Evolutionary conservation across 805 yeast genomes (phyloP).

Genomic region (Suhomyces xylopsoci): DNA sequence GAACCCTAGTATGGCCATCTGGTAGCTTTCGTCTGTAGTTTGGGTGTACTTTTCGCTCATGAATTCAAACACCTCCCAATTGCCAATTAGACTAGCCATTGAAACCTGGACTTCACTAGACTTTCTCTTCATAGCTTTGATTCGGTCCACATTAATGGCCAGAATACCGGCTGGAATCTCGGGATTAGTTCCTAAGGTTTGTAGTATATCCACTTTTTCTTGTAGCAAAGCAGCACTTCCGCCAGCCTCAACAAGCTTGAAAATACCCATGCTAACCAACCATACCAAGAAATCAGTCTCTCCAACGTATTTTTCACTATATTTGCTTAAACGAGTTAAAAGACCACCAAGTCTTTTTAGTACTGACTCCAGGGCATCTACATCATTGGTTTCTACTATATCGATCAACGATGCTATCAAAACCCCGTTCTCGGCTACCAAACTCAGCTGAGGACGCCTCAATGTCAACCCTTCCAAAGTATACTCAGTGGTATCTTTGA

Average conservation of each 20-base stretch:
- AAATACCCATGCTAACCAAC: background rate
- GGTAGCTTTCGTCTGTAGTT: background rate
- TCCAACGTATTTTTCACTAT: background rate
- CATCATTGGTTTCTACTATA: background rate
- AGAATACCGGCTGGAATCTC: background rate
- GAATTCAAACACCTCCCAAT: background rate
- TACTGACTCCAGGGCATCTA: background rate
- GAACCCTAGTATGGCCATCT: background rate
- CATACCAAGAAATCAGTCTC: background rate
- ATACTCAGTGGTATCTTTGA: conserved; percentile 14
- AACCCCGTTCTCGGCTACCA: conserved; percentile 1
- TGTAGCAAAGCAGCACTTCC: background rate
- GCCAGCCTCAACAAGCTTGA: background rate
- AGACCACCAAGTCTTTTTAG: background rate
- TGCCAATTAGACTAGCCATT: background rate
- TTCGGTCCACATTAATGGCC: background rate
- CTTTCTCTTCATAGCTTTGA: background rate
- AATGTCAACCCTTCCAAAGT: conserved; percentile 17
- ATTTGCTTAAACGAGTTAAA: background rate
- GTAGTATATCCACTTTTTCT: background rate
- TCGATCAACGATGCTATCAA: conserved; percentile 10
- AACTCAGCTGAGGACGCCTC: background rate
- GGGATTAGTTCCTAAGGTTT: background rate
- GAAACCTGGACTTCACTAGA: background rate
- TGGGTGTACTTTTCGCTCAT: background rate